A percentile compares a stretch with the other conserved stretches of the same genome.
Evolutionary conservation across 306 rosid species (phyloP).

Genomic region (Malus sylvestris): DNA sequence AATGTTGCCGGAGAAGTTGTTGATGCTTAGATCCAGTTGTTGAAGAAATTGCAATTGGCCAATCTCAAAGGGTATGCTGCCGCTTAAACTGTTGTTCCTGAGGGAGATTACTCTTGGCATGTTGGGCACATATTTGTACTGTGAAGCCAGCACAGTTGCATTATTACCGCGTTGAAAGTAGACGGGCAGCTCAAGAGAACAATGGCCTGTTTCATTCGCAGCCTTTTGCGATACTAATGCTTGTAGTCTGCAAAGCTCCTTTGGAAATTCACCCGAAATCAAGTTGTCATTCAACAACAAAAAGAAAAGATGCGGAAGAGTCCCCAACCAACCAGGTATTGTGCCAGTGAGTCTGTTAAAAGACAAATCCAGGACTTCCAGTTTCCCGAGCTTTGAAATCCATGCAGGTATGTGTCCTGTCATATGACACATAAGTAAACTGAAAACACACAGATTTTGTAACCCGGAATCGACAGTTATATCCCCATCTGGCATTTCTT

Average conservation of each 20-base stretch:
- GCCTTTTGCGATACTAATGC: background rate
- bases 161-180: background rate
- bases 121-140: background rate
- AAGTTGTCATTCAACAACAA: background rate
- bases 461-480: background rate
- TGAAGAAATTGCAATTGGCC: background rate
- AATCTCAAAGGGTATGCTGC: background rate
- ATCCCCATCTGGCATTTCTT: background rate
- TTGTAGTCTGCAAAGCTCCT: background rate
- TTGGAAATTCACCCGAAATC: constrained; percentile 2
- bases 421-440: background rate
- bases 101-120: background rate
- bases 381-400: background rate
- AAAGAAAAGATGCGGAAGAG: background rate
- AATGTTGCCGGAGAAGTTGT: background rate
- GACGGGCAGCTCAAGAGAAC: background rate
- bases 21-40: background rate
- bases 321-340: background rate
- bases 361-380: background rate
- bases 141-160: background rate
- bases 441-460: background rate
- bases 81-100: background rate
- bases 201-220: background rate
- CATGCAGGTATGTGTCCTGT: background rate
- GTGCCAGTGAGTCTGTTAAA: background rate